Conservation (phyloP, 768 basidiomycete genomes). For the Asterophora parasitica region DNA sequence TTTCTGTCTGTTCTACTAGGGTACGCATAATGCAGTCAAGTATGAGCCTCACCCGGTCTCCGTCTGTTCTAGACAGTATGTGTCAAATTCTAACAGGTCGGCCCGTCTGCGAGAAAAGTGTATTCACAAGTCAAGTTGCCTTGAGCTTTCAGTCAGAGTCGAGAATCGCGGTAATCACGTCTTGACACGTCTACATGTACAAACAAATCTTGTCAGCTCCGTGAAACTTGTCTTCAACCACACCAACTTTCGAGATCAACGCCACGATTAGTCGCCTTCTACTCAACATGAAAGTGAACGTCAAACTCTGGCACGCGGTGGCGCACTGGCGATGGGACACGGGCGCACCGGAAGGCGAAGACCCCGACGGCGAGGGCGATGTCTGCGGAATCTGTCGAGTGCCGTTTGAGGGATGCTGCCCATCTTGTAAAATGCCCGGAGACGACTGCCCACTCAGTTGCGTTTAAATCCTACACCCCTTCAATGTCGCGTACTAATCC, state of each 20-base stretch:
- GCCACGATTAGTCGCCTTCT: no score
- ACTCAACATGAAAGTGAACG: slow-evolving; percentile 64
- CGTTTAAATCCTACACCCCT: slow-evolving; percentile 23
- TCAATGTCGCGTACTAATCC: slow-evolving; percentile 17
- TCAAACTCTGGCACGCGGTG: slow-evolving; percentile 86
- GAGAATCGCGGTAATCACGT: no score
- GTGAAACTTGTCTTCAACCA: not conserved
- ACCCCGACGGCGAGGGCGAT: slow-evolving; percentile 49
- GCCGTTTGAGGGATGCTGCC: slow-evolving; percentile 92
- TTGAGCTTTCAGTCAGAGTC: no score
- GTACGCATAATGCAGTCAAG: no score
- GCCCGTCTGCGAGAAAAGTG: no score
- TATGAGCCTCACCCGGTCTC: no score
- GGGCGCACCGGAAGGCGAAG: slow-evolving; percentile 32
- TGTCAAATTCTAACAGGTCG: no score
- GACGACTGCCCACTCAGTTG: slow-evolving; percentile 91
- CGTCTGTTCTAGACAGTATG: no score
- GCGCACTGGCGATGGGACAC: slow-evolving; percentile 88
- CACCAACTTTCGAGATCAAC: not conserved
- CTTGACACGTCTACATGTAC: slow-evolving; percentile 15
- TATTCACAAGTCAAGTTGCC: no score
- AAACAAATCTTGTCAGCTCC: slow-evolving; percentile 16
- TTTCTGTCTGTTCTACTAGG: no score
- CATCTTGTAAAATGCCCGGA: slow-evolving; percentile 93
- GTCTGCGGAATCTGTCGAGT: slow-evolving; percentile 87